Base-by-base conservation (phyloP, 345 rosid species). In the Aquilaria malaccensis region DNA sequence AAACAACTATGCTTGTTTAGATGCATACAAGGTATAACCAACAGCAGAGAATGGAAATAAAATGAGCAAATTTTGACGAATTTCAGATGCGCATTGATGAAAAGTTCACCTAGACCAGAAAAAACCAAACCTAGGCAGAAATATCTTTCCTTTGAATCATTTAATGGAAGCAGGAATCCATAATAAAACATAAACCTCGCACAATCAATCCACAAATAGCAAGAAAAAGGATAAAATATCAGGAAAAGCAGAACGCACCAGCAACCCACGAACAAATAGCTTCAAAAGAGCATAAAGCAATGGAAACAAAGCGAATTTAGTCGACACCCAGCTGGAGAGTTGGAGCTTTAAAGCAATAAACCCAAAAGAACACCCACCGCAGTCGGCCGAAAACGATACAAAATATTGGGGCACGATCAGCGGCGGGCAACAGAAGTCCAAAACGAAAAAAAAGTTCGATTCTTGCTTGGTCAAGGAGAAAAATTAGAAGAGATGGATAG, bases 191-290 rank as follows among this genome's bases (percentile, higher is more conserved):
- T 45, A 50, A n/a, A 9, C 10, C 29, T 45, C 0, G 41, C 33
- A 41, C 55, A 55, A 31, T 30, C 49, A 13, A 55, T 30, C 67
- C 22, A 54, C 13, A 58, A n/a, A 12, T 22, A 58, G 43, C 14
- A 7, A 13, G 12, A 58, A 37, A 30, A 50, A 29, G 32, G 7
- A 52, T 4, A 43, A 9, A 63, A 22, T 30, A 22, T 52, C 54
- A 2, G 46, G 53, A 6, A 31, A 55, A 10, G 45, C 3, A 46
- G 7, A 67, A 9, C 59, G 51, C 41, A 67, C 64, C 70, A 58
- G 64, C 58, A 15, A 59, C 48, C 63, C 63, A 65, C 50, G 33
- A 12, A 59, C 3, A 9, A 31, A 61, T 33, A 51, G 70, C 64
- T 52, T 49, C 45, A 50, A 59, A 30, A 59, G 50, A 14, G 45